Evolutionary conservation across 2,329 filamentous ascomycete species (phyloP).

Genomic region (Plectosphaerella sp.): DNA sequence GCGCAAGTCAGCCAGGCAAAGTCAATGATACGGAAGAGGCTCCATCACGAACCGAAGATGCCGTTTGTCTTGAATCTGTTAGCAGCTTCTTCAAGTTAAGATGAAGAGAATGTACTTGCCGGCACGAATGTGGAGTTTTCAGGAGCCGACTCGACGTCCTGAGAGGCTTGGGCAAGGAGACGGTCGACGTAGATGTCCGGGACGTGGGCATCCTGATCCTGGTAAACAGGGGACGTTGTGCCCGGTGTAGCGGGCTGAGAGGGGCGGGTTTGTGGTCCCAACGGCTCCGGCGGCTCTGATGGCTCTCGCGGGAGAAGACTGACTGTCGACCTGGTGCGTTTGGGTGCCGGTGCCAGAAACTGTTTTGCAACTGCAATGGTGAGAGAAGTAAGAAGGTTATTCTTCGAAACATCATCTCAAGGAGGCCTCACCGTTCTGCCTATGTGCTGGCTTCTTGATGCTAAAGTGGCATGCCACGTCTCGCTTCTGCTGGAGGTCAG

Average conservation of each 20-base stretch:
- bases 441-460: conserved; percentile 15
- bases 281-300: background rate
- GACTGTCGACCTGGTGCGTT: background rate
- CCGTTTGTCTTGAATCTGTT: conserved; percentile 16
- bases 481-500: background rate
- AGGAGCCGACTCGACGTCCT: conserved; percentile 2
- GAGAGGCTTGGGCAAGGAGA: conserved; percentile 14
- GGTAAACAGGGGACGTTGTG: background rate
- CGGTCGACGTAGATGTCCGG: conserved; percentile 21
- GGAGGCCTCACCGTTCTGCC: conserved; percentile 14
- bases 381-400: background rate
- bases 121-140: conserved; percentile 17
- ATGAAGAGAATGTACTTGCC: conserved; percentile 10
- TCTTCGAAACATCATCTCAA: background rate
- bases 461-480: conserved; percentile 18
- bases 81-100: background rate
- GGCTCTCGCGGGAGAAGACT: background rate
- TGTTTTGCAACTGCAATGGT: conserved; percentile 7
- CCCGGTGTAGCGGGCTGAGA: no score
- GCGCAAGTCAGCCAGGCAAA: conserved; percentile 2
- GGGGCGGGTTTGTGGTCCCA: background rate
- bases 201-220: conserved; percentile 3
- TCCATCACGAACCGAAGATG: conserved; percentile 16
- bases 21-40: background rate
- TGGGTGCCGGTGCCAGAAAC: conserved; percentile 5